phyloP scores from a whole-genome alignment of 352 stramenopile species.

The Globisporangium paroecandrum region DNA sequence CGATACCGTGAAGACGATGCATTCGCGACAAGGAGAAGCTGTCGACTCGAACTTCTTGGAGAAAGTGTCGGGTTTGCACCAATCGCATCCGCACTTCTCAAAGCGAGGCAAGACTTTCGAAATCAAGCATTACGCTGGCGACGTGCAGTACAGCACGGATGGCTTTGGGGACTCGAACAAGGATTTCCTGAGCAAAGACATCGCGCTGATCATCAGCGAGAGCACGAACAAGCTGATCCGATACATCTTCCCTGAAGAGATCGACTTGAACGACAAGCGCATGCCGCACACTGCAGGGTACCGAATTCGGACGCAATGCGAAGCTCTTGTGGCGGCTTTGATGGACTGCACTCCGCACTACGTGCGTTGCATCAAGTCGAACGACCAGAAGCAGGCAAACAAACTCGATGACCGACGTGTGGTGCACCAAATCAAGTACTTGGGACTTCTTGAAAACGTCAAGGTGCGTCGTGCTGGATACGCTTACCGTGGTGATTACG shows the following conservation, averaged over 20 bases:
- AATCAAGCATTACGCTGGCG: conserved; percentile 84
- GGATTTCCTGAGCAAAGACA: conserved; percentile 83
- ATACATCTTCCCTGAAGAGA: conserved; percentile 82
- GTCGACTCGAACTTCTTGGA: conserved; percentile 81
- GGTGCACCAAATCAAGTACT: conserved; percentile 86
- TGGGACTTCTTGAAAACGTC: conserved; percentile 86
- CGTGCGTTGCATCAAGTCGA: conserved; percentile 91
- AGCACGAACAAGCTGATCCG: conserved; percentile 84
- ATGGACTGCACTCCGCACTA: conserved; percentile 91
- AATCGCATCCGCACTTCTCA: conserved; percentile 68
- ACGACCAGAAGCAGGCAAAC: conserved; percentile 86
- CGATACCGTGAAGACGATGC: conserved; percentile 86
- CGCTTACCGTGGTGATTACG: conserved; percentile 84
- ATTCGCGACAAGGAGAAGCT: conserved; percentile 74
- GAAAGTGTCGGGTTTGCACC: conserved; percentile 68
- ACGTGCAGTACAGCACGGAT: conserved; percentile 82
- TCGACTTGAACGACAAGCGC: conserved; percentile 79
- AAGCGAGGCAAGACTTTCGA: conserved; percentile 85
- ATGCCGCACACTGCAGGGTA: conserved; percentile 77
- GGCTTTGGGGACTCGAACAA: conserved; percentile 81
- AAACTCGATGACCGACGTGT: conserved; percentile 85
- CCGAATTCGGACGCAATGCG: conserved; percentile 85
- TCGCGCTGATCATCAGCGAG: conserved; percentile 74
- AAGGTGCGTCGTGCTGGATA: conserved; percentile 84
- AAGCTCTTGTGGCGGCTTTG: conserved; percentile 81